Conservation (phyloP, 495 filamentous ascomycete genomes). For the Trichocladium antarcticum region DNA sequence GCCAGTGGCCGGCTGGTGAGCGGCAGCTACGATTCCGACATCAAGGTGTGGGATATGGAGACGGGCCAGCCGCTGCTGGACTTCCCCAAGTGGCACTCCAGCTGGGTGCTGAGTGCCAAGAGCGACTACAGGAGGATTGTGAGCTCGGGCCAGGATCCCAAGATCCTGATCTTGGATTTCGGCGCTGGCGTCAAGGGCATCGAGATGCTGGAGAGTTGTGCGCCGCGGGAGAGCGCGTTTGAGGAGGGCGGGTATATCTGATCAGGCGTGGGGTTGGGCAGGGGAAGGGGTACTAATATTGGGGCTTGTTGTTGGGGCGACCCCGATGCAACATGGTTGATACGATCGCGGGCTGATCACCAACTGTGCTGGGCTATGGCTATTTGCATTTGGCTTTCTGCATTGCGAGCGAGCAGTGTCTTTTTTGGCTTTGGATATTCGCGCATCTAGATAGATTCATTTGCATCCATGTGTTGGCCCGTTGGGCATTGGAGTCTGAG, state of each 20-base stretch:
- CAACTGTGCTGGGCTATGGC: not conserved
- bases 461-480: not conserved
- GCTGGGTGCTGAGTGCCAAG: constrained; percentile 93
- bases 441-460: not conserved
- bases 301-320: no score
- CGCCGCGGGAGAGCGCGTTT: not conserved
- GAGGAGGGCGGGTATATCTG: constrained; percentile 4
- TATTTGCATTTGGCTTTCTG: not conserved
- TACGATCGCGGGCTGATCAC: not conserved
- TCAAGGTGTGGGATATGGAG: constrained; percentile 82
- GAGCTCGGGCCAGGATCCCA: constrained; percentile 83
- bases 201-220: constrained; percentile 40
- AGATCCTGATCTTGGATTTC: constrained; percentile 86
- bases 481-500: not conserved
- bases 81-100: constrained; percentile 82
- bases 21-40: constrained; percentile 84
- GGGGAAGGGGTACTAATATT: not conserved
- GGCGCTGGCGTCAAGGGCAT: constrained; percentile 47
- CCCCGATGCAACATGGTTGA: no score
- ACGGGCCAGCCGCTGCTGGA: constrained; percentile 60
- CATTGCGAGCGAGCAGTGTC: constrained; percentile 10
- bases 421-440: not conserved
- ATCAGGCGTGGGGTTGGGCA: not conserved
- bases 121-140: constrained; percentile 89
- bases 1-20: constrained; percentile 72